These are phyloP conservation scores for Tylopilus plumbeoviolaceoides DNA, from an alignment of 768 basidiomycete species.

Conservation along the genomic window DNA sequence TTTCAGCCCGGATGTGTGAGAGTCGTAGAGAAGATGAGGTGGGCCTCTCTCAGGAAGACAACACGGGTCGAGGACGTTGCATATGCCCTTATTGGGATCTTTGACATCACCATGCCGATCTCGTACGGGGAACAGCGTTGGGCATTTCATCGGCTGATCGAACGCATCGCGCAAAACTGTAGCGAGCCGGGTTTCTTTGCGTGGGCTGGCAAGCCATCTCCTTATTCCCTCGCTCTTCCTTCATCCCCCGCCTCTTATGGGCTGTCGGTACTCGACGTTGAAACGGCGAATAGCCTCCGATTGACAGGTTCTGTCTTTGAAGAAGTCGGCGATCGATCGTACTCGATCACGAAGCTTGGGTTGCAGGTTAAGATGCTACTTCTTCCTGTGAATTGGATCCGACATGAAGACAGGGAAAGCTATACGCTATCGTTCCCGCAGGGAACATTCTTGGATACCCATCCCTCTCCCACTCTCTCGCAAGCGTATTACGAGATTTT, in stretches of 20 bases:
- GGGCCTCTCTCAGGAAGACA: constrained; percentile 11
- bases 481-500: constrained; percentile 15
- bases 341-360: constrained; percentile 15
- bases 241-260: constrained; percentile 11
- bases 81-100: constrained; percentile 13
- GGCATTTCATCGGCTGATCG: constrained; percentile 13
- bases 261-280: background rate
- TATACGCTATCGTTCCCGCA: constrained; percentile 15
- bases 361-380: constrained; percentile 9
- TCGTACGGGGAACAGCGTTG: constrained; percentile 14
- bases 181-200: constrained; percentile 14
- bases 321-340: constrained; percentile 14
- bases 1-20: constrained; percentile 7
- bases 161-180: constrained; percentile 5
- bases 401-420: background rate
- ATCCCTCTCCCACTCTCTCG: constrained; percentile 7
- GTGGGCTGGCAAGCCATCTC: constrained; percentile 13
- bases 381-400: constrained; percentile 9
- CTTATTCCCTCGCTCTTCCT: constrained; percentile 10
- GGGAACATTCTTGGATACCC: constrained; percentile 7
- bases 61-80: constrained; percentile 10
- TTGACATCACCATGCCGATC: constrained; percentile 13
- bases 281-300: constrained; percentile 1
- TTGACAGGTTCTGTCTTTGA: constrained; percentile 14
- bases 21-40: constrained; percentile 13